Evolutionary conservation across 1,139 yeast genomes (phyloP).

Genomic region (Debaryomycetaceae sp.): DNA sequence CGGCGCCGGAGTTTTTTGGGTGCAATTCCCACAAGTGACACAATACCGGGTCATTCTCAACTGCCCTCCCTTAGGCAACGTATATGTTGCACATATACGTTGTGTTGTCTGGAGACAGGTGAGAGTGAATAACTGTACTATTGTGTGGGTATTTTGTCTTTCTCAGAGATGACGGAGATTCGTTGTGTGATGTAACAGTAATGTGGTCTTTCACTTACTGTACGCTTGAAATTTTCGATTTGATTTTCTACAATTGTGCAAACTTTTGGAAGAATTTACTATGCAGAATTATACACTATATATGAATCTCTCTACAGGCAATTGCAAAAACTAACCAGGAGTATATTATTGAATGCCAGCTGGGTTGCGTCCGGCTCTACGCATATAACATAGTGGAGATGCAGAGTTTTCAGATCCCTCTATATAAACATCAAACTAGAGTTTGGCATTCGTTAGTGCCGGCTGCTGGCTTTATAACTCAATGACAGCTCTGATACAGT

Average conservation of each 20-base stretch:
- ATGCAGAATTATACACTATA: too few species aligned
- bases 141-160: too few species aligned
- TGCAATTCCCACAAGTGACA: background rate
- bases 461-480: constrained; percentile 28
- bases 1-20: too few species aligned
- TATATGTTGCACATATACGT: background rate
- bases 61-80: too few species aligned
- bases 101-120: too few species aligned
- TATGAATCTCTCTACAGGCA: too few species aligned
- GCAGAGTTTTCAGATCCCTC: background rate
- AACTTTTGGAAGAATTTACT: constrained; percentile 1
- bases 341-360: background rate
- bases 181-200: too few species aligned
- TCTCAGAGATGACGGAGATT: too few species aligned
- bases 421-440: background rate
- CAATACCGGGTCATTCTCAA: background rate
- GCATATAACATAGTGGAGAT: background rate
- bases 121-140: too few species aligned
- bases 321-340: too few species aligned
- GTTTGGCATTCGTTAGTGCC: constrained; percentile 2
- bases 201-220: constrained; percentile 30
- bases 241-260: background rate
- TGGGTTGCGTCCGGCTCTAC: constrained; percentile 2
- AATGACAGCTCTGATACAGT: constrained; percentile 89
- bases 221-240: constrained; percentile 38